phyloP scores from a whole-genome alignment of 139 green algal genomes.

The Marvania coccoides region DNA sequence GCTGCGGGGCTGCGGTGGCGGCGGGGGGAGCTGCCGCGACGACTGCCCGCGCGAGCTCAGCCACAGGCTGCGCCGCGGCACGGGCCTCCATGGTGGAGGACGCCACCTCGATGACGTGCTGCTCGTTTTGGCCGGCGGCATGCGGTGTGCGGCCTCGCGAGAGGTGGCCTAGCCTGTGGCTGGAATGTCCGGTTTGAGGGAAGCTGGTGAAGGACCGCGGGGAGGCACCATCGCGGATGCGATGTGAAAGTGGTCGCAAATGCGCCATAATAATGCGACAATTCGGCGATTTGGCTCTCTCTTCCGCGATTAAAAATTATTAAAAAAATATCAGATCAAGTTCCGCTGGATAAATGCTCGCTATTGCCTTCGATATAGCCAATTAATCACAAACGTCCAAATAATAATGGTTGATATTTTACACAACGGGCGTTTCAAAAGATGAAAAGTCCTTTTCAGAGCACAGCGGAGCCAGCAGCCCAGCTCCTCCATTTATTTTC shows the following conservation, averaged over 20 bases:
- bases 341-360: no score
- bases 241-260: neutral
- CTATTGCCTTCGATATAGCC: no score
- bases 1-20: neutral
- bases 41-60: conserved; percentile 1
- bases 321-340: no score
- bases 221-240: neutral
- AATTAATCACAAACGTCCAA: no score
- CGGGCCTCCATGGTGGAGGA: neutral
- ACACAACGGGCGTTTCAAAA: no score
- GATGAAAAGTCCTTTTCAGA: no score
- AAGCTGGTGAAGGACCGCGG: neutral
- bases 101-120: conserved; percentile 1
- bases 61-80: neutral
- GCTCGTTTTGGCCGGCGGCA: neutral
- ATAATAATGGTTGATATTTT: no score
- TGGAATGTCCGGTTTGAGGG: neutral
- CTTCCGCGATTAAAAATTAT: no score
- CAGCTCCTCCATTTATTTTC: no score
- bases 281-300: neutral
- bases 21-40: neutral
- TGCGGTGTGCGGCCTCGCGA: neutral
- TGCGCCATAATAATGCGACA: neutral
- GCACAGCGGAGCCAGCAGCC: no score
- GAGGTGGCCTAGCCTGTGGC: neutral